Base-by-base conservation (phyloP, 352 stramenopile species). In the Pythium plurisporium region DNA sequence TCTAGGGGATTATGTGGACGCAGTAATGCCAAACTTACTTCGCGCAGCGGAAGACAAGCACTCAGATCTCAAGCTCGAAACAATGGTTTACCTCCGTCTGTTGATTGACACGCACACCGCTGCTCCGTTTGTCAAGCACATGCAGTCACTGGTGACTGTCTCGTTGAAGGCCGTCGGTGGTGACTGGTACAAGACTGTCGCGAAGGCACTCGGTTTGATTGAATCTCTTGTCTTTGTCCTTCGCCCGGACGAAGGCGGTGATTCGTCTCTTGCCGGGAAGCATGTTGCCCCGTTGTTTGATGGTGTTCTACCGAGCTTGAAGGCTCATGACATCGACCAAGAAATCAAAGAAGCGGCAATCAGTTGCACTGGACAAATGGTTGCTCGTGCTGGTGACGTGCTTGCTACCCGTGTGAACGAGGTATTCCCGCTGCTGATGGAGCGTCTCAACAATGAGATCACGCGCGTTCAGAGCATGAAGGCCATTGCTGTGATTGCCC, bases 161-260 rank as follows among this genome's bases (percentile, higher is more conserved):
- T 80, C 98, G 20, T 89, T 95, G 15, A 73, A 86, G 29, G 92
- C 85, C 44, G 94, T 97, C 2, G 76, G 90, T 46, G 96, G 97
- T 46, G 95, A 99, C 50, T 99, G 97, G 96, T 99, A 99, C 81
- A 99, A 99, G 80, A 96, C 97, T 5, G 97, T 98, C 27, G 87
- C 95, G 20, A 98, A 98, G 68, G 86, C 94, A 4, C 70, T 99
- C 49, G 78, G 87, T 30, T 66, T 98, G n/a, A 89, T 98, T 44
- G 82, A 94, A 43, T 91, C 86, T 26, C 73, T 99, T 51, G 93
- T 97, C 23, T 60, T 58, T 25, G 82, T 97, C 15, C 79, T 98
- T 36, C 78, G 82, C 14, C 74, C 72, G 1, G 58, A 71, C 19
- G 34, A 31, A 15, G 46, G 29, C 12, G 41, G 40, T 19, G 62